Evolutionary conservation across 148 eudicot species (phyloP).

Genomic region (Rhododendron vialii): DNA sequence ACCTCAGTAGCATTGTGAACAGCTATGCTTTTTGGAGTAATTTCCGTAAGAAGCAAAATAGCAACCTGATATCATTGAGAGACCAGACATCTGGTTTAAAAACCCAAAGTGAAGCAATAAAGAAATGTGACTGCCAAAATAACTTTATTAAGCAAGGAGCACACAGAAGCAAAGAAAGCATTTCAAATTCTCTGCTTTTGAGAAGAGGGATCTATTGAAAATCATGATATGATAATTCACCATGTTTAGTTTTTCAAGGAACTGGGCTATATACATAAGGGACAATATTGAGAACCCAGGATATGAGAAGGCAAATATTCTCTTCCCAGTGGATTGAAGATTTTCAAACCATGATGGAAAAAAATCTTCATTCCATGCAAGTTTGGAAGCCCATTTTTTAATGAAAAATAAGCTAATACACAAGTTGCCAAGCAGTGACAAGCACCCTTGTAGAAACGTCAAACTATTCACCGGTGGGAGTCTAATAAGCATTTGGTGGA

Average conservation of each 20-base stretch:
- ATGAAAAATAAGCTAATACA: background rate
- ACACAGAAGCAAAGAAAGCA: background rate
- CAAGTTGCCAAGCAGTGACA: background rate
- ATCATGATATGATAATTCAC: background rate
- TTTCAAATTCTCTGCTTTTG: background rate
- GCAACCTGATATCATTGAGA: conserved; percentile 58
- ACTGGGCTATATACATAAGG: background rate
- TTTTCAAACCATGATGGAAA: background rate
- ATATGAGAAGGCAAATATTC: background rate
- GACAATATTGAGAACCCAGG: background rate
- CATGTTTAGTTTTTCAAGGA: background rate
- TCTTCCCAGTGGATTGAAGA: background rate
- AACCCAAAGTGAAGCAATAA: background rate
- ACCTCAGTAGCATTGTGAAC: conserved; percentile 98
- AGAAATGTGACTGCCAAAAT: background rate
- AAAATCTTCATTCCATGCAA: background rate
- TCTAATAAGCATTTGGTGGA: background rate
- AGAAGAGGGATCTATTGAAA: background rate
- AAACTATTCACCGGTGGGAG: background rate
- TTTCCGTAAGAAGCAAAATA: conserved; percentile 94
- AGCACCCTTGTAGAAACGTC: background rate
- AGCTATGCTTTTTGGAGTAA: conserved; percentile 98
- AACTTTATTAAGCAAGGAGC: background rate
- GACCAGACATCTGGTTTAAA: background rate
- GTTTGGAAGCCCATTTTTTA: background rate